These are phyloP conservation scores for Sporothrix sp. DNA, from an alignment of 2,329 filamentous ascomycete genomes.

Conservation along the genomic window DNA sequence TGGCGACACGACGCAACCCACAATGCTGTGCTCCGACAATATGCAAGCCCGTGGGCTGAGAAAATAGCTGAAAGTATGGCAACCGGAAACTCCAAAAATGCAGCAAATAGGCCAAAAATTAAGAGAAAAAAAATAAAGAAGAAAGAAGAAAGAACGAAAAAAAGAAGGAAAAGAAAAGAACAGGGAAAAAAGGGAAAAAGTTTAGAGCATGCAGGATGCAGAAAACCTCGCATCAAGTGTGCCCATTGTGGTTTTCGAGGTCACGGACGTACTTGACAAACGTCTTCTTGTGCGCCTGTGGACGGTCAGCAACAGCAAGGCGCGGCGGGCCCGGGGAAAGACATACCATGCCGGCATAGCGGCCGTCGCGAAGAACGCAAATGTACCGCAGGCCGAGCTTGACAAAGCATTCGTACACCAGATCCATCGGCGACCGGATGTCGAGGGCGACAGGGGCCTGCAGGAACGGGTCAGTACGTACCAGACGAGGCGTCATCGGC, in stretches of 20 bases:
- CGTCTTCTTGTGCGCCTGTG: conserved; percentile 80
- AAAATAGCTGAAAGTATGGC: background rate
- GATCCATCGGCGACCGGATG: conserved; percentile 79
- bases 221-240: background rate
- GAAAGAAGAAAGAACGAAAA: background rate
- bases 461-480: background rate
- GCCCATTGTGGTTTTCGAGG: conserved; percentile 42
- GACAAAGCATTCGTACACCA: conserved; percentile 93
- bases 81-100: background rate
- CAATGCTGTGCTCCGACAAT: background rate
- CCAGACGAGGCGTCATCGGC: too few relatives aligned
- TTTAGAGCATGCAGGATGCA: background rate
- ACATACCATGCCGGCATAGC: conserved; percentile 80
- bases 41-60: background rate
- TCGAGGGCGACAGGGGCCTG: conserved; percentile 80
- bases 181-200: background rate
- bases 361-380: conserved; percentile 75
- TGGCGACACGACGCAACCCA: background rate
- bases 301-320: too few relatives aligned
- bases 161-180: background rate
- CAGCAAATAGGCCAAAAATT: background rate
- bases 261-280: conserved; percentile 94
- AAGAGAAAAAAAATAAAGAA: background rate
- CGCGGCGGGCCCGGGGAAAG: too few relatives aligned
- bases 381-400: conserved; percentile 90